Evolutionary conservation across 495 filamentous ascomycete species (phyloP), one percentile per base, ranked within the genome.

Genomic region (Pyrenula massariospora): DNA sequence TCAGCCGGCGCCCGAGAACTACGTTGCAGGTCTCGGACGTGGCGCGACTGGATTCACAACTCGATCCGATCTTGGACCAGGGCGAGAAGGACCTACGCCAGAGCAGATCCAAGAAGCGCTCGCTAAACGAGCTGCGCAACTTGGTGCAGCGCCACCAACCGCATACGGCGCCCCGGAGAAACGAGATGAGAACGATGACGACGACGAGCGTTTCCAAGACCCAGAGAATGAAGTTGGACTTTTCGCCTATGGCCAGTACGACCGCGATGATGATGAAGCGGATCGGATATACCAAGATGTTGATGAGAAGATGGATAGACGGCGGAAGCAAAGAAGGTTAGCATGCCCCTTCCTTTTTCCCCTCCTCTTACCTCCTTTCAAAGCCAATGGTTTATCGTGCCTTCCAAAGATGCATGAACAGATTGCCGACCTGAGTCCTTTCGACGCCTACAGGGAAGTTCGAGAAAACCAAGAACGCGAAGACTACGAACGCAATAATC

Each of bases 1-100:
- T 68, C 89, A 95, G 70, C 84, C 83, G 25, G 93, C 93, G 57
- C 93, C 93, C 22, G 93, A 96, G 64, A 99, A 97, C 72, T 99
- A 99, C 63, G 94, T 99, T 48, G 93, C 93, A 49, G 93, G 93
- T 79, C 82, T 99, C 58, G 93, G 93, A 71, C 87, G 93, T 78
- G 93, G 93, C 68, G 93, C 93, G 2, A 99, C 94, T 0, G 93
- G 94, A 25, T 99, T 99, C 71, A 97, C 93, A 3, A 99, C 93
- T 12, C 85, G 94, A 25, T 96, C 91, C 49, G 93, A 99, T 80
- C 77, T 99, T 25, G 93, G 93, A 49, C 94, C 94, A 42, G 94
- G 94, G 54, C 84, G 93, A 59, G 93, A 97, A 78, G 93, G 93
- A 12, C 94, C 93, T 21, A 95, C 88, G 57, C 93, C 96, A 66